Base-by-base conservation (phyloP, 202 grass and related monocot species). In the Saccharum hybrid region DNA sequence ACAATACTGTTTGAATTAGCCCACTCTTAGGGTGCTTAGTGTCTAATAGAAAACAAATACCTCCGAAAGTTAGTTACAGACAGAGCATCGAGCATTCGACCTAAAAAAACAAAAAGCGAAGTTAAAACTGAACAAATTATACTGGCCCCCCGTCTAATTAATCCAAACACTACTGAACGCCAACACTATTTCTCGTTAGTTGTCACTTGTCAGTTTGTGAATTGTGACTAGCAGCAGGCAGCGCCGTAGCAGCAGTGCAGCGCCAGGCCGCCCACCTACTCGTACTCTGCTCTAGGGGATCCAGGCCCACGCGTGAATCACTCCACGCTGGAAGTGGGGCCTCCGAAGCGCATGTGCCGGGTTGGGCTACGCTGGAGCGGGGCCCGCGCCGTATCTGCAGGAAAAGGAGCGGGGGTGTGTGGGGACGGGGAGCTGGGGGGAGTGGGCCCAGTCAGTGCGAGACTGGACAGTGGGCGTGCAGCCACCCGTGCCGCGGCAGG, bases 261-360 rank as follows among this genome's bases (percentile, higher is more conserved):
- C 37, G 5, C 18, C 37, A 41, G 19, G 38, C 19, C 37, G 5
- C 18, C 37, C 45, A 48, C 16, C 49, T 7, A 19, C 49, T 52
- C 16, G 16, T 7, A 19, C 49, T 52, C 51, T 19, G 51, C 51
- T 19, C 1, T n/a, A 16, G 19, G 10, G 13, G 38, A 10, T 1
- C 5, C 21, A 68, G 84, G 76, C 65, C 88, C 81, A 72, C 62
- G 52, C 33, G 61, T 84, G 82, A 84, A 80, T 90, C 87, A 87
- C 78, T 69, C 80, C 91, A 86, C 79, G 78, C 85, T 93, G 88
- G 88, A 81, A 56, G 61, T 36, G 28, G 84, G 63, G 11, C 7
- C 77, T 19, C 1, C 0, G 41, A 4, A 10, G 30, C 45, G 62
- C 80, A 80, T 83, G 88, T 83, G 75, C 75, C 42, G 81, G 33